Evolutionary conservation across 352 stramenopile species (phyloP).

Genomic region (Globisporangium solare): DNA sequence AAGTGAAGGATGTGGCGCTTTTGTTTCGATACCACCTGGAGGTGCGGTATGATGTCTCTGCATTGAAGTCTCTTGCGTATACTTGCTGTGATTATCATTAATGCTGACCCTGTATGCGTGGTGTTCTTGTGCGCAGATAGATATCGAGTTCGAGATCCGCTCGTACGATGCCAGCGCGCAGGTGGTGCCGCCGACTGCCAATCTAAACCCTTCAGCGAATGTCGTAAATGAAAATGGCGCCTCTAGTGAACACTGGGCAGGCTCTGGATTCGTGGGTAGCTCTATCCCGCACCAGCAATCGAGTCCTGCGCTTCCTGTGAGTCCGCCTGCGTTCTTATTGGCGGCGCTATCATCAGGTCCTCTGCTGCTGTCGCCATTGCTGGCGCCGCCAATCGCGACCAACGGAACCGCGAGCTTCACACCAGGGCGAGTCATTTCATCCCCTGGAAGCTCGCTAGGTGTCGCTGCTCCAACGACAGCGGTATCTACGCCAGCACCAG

Average conservation of each 20-base stretch:
- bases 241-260: not conserved
- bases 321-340: not conserved
- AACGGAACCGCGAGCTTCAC: not conserved
- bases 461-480: not conserved
- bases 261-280: not conserved
- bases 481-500: not conserved
- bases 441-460: slow-evolving; percentile 5
- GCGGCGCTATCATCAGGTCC: not conserved
- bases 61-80: not conserved
- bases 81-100: not conserved
- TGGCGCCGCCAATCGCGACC: not conserved
- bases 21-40: slow-evolving; percentile 39
- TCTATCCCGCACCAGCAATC: not conserved
- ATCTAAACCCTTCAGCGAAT: not conserved
- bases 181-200: not conserved
- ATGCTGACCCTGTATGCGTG: not conserved
- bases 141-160: slow-evolving; percentile 9
- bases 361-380: not conserved
- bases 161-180: not conserved
- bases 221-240: no score
- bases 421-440: slow-evolving; percentile 1
- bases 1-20: slow-evolving; percentile 32
- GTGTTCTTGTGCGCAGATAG: slow-evolving; percentile 3
- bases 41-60: slow-evolving; percentile 10
- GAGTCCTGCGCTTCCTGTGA: not conserved